Evolutionary conservation across 2,329 filamentous ascomycete species (phyloP).

Genomic region (Pyrenophora seminiperda): DNA sequence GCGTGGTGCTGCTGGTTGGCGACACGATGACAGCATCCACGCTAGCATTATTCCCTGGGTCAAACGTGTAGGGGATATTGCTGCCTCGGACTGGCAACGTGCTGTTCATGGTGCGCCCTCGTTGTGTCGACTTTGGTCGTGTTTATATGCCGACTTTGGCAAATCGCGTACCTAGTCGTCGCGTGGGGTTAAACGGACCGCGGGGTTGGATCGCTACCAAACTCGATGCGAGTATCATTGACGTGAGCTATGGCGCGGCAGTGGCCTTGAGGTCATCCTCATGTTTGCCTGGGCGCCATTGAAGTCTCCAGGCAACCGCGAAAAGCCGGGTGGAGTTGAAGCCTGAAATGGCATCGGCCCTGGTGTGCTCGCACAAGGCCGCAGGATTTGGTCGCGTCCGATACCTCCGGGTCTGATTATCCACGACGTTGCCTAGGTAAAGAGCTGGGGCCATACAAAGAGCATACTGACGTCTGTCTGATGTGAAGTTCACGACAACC

Average conservation of each 20-base stretch:
- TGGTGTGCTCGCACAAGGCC: constrained; percentile 22
- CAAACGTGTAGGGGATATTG: constrained; percentile 42
- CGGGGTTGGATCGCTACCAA: constrained; percentile 19
- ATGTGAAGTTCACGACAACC: constrained; percentile 2
- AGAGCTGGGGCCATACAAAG: neutral
- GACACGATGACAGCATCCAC: constrained; percentile 17
- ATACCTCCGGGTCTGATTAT: constrained; percentile 7
- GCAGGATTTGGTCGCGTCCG: constrained; percentile 16
- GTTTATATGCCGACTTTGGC: constrained; percentile 3
- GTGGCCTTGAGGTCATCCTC: constrained; percentile 34
- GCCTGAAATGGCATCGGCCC: constrained; percentile 30
- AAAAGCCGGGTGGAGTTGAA: constrained; percentile 24
- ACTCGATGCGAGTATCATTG: constrained; percentile 6
- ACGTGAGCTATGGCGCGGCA: constrained; percentile 6
- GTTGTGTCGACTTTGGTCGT: constrained; percentile 4
- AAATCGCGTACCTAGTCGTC: constrained; percentile 14
- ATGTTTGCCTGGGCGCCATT: constrained; percentile 40
- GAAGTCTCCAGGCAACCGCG: constrained; percentile 32
- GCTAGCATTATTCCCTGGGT: constrained; percentile 34
- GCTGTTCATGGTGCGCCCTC: constrained; percentile 27
- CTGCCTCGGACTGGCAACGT: constrained; percentile 29
- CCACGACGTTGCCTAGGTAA: constrained; percentile 7
- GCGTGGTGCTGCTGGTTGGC: constrained; percentile 23
- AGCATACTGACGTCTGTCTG: neutral
- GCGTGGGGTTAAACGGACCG: constrained; percentile 16